Evolutionary conservation across 306 rosid species (phyloP).

Genomic region (Trichosanthes truncata): DNA sequence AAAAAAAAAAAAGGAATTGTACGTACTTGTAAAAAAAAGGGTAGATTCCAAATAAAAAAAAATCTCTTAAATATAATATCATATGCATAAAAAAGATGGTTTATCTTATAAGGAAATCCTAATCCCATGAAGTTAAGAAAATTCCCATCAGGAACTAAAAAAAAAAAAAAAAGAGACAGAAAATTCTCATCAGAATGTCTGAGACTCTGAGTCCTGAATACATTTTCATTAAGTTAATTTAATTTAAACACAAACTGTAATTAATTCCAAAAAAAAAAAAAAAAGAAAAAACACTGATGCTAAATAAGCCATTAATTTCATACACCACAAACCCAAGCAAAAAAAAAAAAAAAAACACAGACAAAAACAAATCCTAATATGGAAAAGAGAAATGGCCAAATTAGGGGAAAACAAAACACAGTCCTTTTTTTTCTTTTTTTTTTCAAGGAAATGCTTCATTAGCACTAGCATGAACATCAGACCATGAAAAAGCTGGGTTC

Average conservation of each 20-base stretch:
- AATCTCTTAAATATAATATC: neutral
- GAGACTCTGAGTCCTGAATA: neutral
- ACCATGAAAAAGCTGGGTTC: constrained; percentile 71
- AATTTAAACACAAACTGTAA: neutral
- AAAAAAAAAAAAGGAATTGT: too few relatives aligned
- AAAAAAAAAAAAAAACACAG: neutral
- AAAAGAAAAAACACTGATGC: constrained; percentile 6
- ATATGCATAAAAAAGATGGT: neutral
- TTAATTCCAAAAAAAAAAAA: neutral
- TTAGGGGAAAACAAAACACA: neutral
- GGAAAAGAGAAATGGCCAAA: neutral
- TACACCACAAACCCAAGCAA: constrained; percentile 1
- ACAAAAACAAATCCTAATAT: neutral
- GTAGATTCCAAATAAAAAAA: neutral
- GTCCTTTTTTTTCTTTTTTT: neutral
- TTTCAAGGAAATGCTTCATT: constrained; percentile 64
- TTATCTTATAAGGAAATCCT: neutral
- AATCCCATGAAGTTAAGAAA: neutral
- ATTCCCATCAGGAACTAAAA: too few relatives aligned
- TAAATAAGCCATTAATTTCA: constrained; percentile 6
- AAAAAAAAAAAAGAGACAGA: too few relatives aligned
- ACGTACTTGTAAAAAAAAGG: neutral
- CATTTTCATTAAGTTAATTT: neutral
- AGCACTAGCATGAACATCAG: constrained; percentile 77
- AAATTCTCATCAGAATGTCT: neutral